Conservation (phyloP, 2,329 filamentous ascomycete genomes). For the Ceratocystis variospora region DNA sequence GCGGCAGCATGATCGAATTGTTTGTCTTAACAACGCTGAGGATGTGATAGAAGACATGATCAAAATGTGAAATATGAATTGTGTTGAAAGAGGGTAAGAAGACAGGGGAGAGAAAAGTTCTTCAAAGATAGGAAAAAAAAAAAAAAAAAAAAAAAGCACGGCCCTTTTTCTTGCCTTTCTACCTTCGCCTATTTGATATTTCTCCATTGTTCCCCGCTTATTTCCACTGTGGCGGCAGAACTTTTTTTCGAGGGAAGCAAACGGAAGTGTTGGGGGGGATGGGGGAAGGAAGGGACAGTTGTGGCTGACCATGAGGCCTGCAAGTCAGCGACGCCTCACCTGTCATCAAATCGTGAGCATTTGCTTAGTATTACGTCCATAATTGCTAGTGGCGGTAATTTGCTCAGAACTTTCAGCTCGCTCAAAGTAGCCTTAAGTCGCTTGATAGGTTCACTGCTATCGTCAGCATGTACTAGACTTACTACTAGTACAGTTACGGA, state of each 20-base stretch:
- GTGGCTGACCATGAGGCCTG: background rate
- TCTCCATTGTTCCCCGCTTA: constrained; percentile 5
- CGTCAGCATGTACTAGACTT: no score
- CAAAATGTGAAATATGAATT: constrained; percentile 7
- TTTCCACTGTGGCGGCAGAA: constrained; percentile 10
- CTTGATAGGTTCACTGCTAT: no score
- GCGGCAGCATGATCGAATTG: constrained; percentile 42
- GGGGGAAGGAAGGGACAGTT: background rate
- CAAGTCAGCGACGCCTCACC: background rate
- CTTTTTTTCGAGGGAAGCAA: background rate
- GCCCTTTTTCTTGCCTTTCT: constrained; percentile 14
- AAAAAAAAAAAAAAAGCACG: constrained; percentile 12
- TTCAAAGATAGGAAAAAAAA: background rate
- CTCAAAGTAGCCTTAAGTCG: no score
- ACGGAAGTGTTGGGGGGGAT: background rate
- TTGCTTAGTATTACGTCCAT: background rate
- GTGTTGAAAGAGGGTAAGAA: constrained; percentile 1
- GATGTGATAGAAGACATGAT: constrained; percentile 53
- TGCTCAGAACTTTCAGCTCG: no score
- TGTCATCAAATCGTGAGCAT: background rate
- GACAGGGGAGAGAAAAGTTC: constrained; percentile 14
- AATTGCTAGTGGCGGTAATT: no score
- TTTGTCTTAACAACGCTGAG: constrained; percentile 55
- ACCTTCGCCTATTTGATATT: background rate
- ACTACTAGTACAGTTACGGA: no score